phyloP scores from a whole-genome alignment of 1,284 basidiomycete species.

The Boletus semigastroideus region DNA sequence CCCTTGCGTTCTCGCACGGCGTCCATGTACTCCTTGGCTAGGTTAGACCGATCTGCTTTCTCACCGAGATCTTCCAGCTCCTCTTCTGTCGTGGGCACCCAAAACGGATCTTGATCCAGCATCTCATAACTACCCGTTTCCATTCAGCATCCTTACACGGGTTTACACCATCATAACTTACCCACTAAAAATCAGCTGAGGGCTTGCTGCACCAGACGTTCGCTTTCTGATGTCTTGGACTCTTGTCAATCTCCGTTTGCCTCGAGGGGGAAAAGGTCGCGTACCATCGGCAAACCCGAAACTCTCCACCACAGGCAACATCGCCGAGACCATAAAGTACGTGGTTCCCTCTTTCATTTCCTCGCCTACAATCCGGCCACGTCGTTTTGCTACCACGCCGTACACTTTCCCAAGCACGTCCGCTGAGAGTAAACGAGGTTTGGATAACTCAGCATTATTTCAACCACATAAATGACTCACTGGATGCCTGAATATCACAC shows the following conservation, averaged over 20 bases:
- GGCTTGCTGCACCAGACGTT: slow-evolving; percentile 95
- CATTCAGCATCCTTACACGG: slow-evolving; percentile 17
- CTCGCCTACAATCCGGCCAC: slow-evolving; percentile 91
- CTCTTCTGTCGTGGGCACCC: slow-evolving; percentile 98
- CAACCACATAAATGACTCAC: slow-evolving; percentile 47
- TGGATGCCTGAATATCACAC: slow-evolving; percentile 97
- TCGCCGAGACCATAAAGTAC: slow-evolving; percentile 89
- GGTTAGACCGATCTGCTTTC: slow-evolving; percentile 90
- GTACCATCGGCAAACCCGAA: slow-evolving; percentile 97
- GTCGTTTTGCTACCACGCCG: slow-evolving; percentile 87
- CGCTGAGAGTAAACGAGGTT: slow-evolving; percentile 46
- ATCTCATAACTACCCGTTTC: slow-evolving; percentile 67
- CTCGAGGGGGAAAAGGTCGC: slow-evolving; percentile 9
- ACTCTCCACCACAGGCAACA: slow-evolving; percentile 95
- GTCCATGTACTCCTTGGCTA: slow-evolving; percentile 96
- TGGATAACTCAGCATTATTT: slow-evolving; percentile 8
- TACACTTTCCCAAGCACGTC: slow-evolving; percentile 99
- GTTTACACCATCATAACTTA: slow-evolving; percentile 38
- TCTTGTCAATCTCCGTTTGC: slow-evolving; percentile 6
- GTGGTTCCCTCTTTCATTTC: slow-evolving; percentile 99
- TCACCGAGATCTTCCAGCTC: slow-evolving; percentile 97
- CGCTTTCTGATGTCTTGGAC: slow-evolving; percentile 84
- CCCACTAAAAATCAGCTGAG: slow-evolving; percentile 96
- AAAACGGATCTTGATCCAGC: slow-evolving; percentile 94
- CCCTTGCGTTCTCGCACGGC: slow-evolving; percentile 89